These are phyloP conservation scores for Santalum album DNA, from an alignment of 164 flowering plant genomes.

Conservation along the genomic window DNA sequence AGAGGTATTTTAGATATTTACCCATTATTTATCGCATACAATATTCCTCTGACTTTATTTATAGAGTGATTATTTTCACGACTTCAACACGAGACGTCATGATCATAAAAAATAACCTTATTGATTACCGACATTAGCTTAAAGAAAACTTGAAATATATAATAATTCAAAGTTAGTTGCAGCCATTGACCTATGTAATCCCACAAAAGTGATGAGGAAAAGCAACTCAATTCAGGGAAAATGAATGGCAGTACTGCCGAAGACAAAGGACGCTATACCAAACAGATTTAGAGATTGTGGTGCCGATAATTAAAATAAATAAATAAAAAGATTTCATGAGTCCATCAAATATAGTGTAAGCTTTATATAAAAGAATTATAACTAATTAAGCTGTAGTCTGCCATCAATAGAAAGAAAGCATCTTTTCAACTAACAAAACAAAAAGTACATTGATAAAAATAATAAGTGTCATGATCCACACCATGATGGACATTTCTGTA, in stretches of 20 bases:
- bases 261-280: conserved; percentile 17
- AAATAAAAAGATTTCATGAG: conserved; percentile 11
- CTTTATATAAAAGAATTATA: not conserved
- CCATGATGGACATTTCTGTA: conserved; percentile 4
- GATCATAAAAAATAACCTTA: too few species aligned
- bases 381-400: conserved; percentile 25
- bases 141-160: not conserved
- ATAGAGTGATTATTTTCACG: too few species aligned
- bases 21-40: too few species aligned
- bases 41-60: too few species aligned
- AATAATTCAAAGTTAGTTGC: conserved; percentile 6
- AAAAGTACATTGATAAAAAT: conserved; percentile 17
- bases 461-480: conserved; percentile 10
- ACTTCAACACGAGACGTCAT: too few species aligned
- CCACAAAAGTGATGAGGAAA: conserved; percentile 12
- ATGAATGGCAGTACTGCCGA: conserved; percentile 10
- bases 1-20: too few species aligned
- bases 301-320: not conserved
- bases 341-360: conserved; percentile 3
- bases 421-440: conserved; percentile 7
- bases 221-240: conserved; percentile 11
- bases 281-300: not conserved
- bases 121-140: too few species aligned
- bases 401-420: conserved; percentile 20
- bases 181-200: conserved; percentile 16